Conservation (phyloP, 2,329 filamentous ascomycete genomes). For the Botrytis hyacinthi region DNA sequence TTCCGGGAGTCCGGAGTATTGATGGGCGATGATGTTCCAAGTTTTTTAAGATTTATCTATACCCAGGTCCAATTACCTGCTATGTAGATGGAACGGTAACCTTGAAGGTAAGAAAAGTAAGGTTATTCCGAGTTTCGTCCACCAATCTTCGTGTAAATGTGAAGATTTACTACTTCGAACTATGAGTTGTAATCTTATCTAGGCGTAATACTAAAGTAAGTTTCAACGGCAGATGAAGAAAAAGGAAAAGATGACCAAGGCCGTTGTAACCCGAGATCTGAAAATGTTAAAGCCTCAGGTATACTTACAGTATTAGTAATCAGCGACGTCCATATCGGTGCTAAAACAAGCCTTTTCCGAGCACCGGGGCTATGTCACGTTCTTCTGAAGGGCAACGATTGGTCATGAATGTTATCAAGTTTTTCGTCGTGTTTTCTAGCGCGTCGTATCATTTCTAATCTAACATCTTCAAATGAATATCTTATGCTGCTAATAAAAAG, state of each 20-base stretch:
- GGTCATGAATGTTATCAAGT: neutral
- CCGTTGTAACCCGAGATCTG: neutral
- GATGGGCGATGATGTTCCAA: neutral
- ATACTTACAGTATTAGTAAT: fast-evolving
- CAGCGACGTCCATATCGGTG: neutral
- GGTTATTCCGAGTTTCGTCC: neutral
- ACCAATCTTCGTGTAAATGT: neutral
- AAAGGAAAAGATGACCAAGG: neutral
- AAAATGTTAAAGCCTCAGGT: neutral
- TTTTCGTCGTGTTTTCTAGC: constrained; percentile 5
- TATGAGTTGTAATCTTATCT: neutral
- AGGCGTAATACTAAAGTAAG: neutral
- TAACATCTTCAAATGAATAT: neutral
- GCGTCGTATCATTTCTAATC: neutral
- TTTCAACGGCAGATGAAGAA: neutral
- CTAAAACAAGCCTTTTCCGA: neutral
- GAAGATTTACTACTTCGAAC: neutral
- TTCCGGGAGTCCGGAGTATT: neutral
- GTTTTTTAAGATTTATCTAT: neutral
- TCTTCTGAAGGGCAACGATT: neutral
- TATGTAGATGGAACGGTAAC: neutral
- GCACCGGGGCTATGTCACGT: neutral
- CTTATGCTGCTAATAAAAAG: neutral
- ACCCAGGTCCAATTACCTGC: neutral
- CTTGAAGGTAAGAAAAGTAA: neutral